Evolutionary conservation across 2,329 filamentous ascomycete genomes (phyloP).

Genomic region (Aspergillus sclerotialis): DNA sequence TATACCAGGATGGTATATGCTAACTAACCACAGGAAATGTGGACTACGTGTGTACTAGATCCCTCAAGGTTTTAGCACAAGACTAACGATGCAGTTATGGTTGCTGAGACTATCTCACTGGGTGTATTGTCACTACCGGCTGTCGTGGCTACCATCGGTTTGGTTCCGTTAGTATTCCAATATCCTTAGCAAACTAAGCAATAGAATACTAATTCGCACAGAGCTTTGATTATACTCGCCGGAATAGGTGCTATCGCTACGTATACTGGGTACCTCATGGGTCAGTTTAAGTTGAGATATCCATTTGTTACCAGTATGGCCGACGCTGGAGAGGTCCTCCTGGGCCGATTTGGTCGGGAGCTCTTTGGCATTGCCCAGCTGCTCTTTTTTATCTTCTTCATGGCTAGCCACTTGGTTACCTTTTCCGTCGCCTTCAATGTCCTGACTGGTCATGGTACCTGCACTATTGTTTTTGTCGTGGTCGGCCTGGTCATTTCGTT

Average conservation of each 20-base stretch:
- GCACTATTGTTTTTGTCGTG: constrained; percentile 51
- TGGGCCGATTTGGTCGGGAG: constrained; percentile 54
- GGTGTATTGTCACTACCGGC: constrained; percentile 50
- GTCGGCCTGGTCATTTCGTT: constrained; percentile 52
- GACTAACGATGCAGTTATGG: constrained; percentile 36
- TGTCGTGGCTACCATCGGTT: constrained; percentile 45
- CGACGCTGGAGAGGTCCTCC: constrained; percentile 56
- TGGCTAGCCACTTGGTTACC: constrained; percentile 61
- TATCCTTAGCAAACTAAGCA: not conserved
- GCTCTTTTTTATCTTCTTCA: constrained; percentile 59
- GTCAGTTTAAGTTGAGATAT: constrained; percentile 48
- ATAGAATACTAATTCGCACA: not conserved
- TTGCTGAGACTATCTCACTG: constrained; percentile 51
- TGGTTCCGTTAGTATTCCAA: constrained; percentile 38
- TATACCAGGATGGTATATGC: constrained; percentile 1
- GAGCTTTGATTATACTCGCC: constrained; percentile 44
- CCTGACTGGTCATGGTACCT: constrained; percentile 51
- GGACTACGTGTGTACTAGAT: constrained; percentile 26
- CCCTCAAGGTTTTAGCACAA: constrained; percentile 1
- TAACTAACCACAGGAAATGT: constrained; percentile 32
- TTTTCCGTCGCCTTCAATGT: constrained; percentile 61
- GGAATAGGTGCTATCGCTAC: constrained; percentile 47
- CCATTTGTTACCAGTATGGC: constrained; percentile 58
- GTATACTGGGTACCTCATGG: constrained; percentile 53
- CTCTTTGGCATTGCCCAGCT: constrained; percentile 54